These are phyloP conservation scores for Leptographium galeiforme DNA, from an alignment of 2,329 filamentous ascomycete genomes.

Conservation along the genomic window DNA sequence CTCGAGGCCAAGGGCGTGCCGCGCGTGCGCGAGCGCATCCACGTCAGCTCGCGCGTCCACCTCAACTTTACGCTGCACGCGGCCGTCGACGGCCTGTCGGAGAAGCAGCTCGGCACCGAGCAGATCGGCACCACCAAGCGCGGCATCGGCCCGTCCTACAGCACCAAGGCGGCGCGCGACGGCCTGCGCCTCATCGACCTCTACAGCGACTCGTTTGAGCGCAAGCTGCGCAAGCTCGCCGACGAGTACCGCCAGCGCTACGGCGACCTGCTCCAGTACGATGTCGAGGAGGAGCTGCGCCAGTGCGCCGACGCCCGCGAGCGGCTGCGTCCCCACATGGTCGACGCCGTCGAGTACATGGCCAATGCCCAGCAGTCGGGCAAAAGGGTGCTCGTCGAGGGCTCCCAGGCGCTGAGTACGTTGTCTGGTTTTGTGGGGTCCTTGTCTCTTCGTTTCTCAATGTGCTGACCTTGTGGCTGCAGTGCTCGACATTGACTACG, in stretches of 20 bases:
- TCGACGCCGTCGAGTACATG: conserved; percentile 48
- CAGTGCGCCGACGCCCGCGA: conserved; percentile 45
- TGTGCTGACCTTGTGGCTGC: no score
- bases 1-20: conserved; percentile 26
- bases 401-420: conserved; percentile 22
- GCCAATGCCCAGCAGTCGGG: conserved; percentile 36
- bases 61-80: conserved; percentile 53
- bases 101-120: conserved; percentile 25
- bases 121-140: conserved; percentile 15
- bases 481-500: conserved; percentile 42
- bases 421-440: neutral
- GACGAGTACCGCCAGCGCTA: conserved; percentile 54
- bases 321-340: conserved; percentile 44
- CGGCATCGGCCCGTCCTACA: conserved; percentile 14
- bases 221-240: conserved; percentile 48
- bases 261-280: conserved; percentile 43
- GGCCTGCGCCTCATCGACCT: conserved; percentile 55
- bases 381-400: conserved; percentile 46
- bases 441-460: no score
- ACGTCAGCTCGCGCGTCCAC: conserved; percentile 50
- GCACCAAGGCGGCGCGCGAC: conserved; percentile 48
- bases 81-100: conserved; percentile 43
- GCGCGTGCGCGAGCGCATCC: conserved; percentile 34
- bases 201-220: conserved; percentile 56
- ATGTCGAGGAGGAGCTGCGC: conserved; percentile 56